These are phyloP conservation scores for Leccinum longicurvipes DNA, from an alignment of 768 basidiomycete species.

Conservation along the genomic window DNA sequence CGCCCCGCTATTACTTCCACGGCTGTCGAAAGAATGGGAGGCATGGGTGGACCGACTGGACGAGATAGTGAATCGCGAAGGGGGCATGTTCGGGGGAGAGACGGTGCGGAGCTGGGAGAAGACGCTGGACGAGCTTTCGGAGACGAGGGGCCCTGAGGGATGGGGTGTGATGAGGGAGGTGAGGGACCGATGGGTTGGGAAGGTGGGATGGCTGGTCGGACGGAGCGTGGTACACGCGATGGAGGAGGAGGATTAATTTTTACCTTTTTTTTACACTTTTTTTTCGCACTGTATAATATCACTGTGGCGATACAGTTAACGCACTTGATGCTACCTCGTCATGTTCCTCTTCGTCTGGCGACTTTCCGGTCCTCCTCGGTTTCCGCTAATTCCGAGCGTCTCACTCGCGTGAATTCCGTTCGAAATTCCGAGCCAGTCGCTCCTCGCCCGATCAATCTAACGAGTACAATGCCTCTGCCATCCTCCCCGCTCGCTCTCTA, in stretches of 20 bases:
- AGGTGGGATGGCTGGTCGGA: conserved; percentile 79
- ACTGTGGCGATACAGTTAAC: conserved; percentile 12
- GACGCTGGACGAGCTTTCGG: conserved; percentile 63
- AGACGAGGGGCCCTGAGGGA: conserved; percentile 43
- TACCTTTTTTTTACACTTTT: neutral
- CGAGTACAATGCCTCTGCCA: conserved; percentile 32
- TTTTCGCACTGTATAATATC: conserved; percentile 2
- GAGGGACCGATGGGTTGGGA: conserved; percentile 65
- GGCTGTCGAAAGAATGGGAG: conserved; percentile 71
- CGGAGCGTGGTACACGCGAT: conserved; percentile 30
- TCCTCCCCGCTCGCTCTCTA: conserved; percentile 35
- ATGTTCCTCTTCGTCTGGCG: conserved; percentile 27
- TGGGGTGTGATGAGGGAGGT: conserved; percentile 42
- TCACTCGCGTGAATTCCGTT: neutral
- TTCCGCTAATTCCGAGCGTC: neutral
- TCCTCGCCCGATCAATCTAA: conserved; percentile 16
- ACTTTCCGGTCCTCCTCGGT: neutral
- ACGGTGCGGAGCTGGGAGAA: conserved; percentile 67
- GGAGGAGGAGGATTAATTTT: conserved; percentile 28
- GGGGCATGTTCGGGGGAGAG: conserved; percentile 78
- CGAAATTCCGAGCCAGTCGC: neutral
- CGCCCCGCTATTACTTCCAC: conserved; percentile 55
- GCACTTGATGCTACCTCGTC: conserved; percentile 21
- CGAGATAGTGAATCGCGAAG: conserved; percentile 63
- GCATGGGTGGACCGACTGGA: conserved; percentile 75